Evolutionary conservation across 345 rosid genomes (phyloP).

Genomic region (Limnanthes douglasii): DNA sequence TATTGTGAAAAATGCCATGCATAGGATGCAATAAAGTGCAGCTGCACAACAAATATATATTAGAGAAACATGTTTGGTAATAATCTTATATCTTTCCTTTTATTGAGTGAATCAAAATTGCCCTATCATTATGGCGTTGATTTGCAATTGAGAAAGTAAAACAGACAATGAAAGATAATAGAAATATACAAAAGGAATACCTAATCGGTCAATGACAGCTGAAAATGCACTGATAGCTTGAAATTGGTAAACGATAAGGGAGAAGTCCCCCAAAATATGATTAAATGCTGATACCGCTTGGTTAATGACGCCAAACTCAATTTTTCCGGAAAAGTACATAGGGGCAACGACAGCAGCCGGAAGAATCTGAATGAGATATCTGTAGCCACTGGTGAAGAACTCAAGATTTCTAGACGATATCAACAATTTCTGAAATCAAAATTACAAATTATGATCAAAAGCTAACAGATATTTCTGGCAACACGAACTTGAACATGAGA

Average conservation of each 20-base stretch:
- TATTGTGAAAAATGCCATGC: too few relatives aligned
- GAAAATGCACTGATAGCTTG: slow-evolving; percentile 96
- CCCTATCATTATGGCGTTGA: too few relatives aligned
- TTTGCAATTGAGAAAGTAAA: too few relatives aligned
- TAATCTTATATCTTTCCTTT: too few relatives aligned
- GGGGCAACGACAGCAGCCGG: slow-evolving; percentile 99
- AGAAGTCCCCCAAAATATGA: slow-evolving; percentile 91
- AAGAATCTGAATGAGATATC: slow-evolving; percentile 92
- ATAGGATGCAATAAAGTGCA: too few relatives aligned
- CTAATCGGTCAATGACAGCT: slow-evolving; percentile 93
- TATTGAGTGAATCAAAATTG: too few relatives aligned
- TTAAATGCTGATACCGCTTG: slow-evolving; percentile 96
- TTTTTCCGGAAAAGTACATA: slow-evolving; percentile 92
- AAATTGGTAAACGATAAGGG: slow-evolving; percentile 86
- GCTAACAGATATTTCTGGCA: slow-evolving; percentile 3
- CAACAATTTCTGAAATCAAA: slow-evolving; percentile 54
- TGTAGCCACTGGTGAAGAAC: slow-evolving; percentile 89
- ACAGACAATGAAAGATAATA: slow-evolving; percentile 2
- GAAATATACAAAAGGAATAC: slow-evolving; percentile 22
- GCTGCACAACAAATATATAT: too few relatives aligned
- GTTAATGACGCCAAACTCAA: slow-evolving; percentile 97
- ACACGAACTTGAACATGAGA: background rate
- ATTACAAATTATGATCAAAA: slow-evolving; percentile 7
- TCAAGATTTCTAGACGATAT: slow-evolving; percentile 92
- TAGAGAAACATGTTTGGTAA: too few relatives aligned